Conservation (phyloP, 768 basidiomycete genomes). For the Leccinellum albellum region DNA sequence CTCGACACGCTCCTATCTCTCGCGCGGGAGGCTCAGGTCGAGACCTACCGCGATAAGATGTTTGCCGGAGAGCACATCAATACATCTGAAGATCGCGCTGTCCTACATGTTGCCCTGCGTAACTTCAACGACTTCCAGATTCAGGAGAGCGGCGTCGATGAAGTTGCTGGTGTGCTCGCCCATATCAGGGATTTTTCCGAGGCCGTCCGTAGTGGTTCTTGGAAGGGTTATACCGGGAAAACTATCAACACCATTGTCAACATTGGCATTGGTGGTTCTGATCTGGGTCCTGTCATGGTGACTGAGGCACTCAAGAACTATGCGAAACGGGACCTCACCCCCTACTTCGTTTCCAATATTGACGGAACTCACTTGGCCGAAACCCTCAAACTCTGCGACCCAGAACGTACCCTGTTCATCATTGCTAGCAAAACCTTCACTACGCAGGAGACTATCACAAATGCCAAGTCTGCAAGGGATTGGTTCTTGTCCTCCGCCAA, state of each 20-base stretch:
- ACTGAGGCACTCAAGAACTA: constrained; percentile 95
- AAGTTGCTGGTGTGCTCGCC: constrained; percentile 77
- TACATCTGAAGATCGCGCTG: constrained; percentile 96
- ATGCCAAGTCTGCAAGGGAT: constrained; percentile 86
- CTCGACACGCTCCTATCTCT: constrained; percentile 73
- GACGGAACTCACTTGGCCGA: constrained; percentile 97
- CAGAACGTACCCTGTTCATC: constrained; percentile 94
- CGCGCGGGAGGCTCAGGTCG: constrained; percentile 82
- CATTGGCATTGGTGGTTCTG: constrained; percentile 98
- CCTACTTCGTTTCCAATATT: constrained; percentile 94
- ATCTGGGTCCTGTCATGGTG: constrained; percentile 98
- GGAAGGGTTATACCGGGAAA: constrained; percentile 99
- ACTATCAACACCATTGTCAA: constrained; percentile 92
- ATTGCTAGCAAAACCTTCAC: constrained; percentile 99
- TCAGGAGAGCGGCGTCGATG: constrained; percentile 72
- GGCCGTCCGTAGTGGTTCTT: constrained; percentile 75
- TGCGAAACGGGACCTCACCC: constrained; percentile 81
- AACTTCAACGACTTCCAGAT: constrained; percentile 77
- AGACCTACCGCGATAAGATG: constrained; percentile 86
- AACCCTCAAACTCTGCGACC: constrained; percentile 73
- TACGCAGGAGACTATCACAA: constrained; percentile 99
- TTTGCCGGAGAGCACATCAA: constrained; percentile 96
- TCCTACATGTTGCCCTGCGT: constrained; percentile 91
- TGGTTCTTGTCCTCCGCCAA: constrained; percentile 89
- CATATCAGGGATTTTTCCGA: constrained; percentile 93